A percentile compares a stretch with the other conserved stretches of the same genome.
These are phyloP conservation scores for Russula virescens DNA, from an alignment of 768 basidiomycete genomes.

Conservation along the genomic window DNA sequence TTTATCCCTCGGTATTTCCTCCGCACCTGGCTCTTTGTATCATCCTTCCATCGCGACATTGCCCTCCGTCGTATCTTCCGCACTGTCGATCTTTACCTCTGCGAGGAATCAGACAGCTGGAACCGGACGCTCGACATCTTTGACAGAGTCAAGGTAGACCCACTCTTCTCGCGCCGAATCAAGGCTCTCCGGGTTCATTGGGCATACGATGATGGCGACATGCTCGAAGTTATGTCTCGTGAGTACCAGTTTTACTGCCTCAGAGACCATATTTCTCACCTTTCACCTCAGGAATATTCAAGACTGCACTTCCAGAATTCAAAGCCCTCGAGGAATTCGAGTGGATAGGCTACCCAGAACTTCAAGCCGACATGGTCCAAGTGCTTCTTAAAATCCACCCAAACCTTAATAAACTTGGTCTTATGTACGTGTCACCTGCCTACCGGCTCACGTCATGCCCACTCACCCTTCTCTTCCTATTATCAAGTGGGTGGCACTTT, in stretches of 20 bases:
- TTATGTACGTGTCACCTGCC: constrained; percentile 39
- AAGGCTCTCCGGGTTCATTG: constrained; percentile 59
- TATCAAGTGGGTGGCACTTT: constrained; percentile 63
- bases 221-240: constrained; percentile 57
- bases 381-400: constrained; percentile 49
- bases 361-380: constrained; percentile 62
- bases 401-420: constrained; percentile 49
- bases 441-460: not conserved
- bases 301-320: constrained; percentile 57
- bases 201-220: constrained; percentile 64
- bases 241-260: constrained; percentile 48
- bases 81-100: constrained; percentile 62
- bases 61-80: constrained; percentile 61
- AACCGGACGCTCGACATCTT: constrained; percentile 62
- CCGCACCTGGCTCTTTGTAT: constrained; percentile 63
- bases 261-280: constrained; percentile 54
- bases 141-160: constrained; percentile 58
- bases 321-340: constrained; percentile 57
- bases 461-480: not conserved
- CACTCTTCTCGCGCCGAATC: constrained; percentile 52
- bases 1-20: constrained; percentile 61
- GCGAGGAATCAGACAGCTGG: constrained; percentile 55
- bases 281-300: constrained; percentile 49
- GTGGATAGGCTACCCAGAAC: constrained; percentile 73
- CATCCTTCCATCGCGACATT: constrained; percentile 58